Evolutionary conservation across 352 stramenopile genomes (phyloP).

Genomic region (Globisporangium uncinulatum): DNA sequence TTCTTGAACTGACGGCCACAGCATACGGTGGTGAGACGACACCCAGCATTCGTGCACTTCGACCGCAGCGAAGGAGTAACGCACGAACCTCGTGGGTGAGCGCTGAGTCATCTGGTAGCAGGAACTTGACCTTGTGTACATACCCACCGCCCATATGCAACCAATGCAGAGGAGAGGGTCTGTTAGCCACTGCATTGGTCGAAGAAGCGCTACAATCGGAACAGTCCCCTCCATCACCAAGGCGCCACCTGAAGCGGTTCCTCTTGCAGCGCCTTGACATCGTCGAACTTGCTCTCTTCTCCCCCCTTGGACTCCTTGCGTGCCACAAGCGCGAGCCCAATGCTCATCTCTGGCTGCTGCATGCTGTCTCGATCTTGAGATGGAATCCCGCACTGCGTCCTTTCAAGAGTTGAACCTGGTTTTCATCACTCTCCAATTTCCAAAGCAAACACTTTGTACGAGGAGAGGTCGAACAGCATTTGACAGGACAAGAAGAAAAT

Average conservation of each 20-base stretch:
- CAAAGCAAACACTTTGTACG: too few relatives aligned
- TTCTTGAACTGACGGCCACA: conserved; percentile 45
- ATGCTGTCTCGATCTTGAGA: not conserved
- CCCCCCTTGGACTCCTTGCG: conserved; percentile 14
- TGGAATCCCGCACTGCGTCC: not conserved
- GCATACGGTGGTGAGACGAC: not conserved
- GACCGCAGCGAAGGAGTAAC: not conserved
- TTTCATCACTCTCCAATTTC: not conserved
- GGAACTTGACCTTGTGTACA: conserved; percentile 31
- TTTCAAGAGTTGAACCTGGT: conserved; percentile 1
- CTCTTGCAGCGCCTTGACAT: conserved; percentile 51
- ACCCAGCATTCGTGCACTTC: not conserved
- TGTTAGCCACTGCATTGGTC: too few relatives aligned
- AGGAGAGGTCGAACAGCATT: too few relatives aligned
- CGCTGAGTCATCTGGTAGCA: conserved; percentile 51
- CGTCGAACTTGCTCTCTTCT: conserved; percentile 54
- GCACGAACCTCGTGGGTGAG: conserved; percentile 29
- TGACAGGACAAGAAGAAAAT: too few relatives aligned
- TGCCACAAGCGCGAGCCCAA: conserved; percentile 18
- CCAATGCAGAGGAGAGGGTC: not conserved
- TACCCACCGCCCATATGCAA: not conserved
- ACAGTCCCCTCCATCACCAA: not conserved
- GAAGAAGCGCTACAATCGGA: too few relatives aligned
- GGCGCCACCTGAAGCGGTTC: conserved; percentile 33
- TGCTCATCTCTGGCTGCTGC: conserved; percentile 19